A percentile compares a stretch with the other conserved stretches of the same genome.
phyloP scores from a whole-genome alignment of 805 yeast species.

The Sporopachydermia quercuum region DNA sequence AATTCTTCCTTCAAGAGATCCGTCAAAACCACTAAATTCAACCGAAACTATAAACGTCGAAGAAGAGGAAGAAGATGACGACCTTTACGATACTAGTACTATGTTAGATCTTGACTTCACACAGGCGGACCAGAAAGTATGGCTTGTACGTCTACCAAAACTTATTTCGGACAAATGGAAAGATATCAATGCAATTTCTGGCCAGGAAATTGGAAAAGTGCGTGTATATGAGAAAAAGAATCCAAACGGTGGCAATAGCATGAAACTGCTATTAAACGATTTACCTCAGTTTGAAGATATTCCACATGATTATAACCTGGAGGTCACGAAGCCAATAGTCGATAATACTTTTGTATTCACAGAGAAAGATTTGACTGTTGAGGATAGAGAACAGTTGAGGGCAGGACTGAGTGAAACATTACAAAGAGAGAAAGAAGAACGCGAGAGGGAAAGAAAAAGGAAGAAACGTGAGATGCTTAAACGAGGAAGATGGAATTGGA shows the following conservation, averaged over 20 bases:
- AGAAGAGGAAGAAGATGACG: slow-evolving; percentile 22
- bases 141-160: slow-evolving; percentile 87
- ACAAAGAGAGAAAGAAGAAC: slow-evolving; percentile 21
- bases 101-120: slow-evolving; percentile 55
- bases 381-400: neutral
- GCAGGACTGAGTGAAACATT: slow-evolving; percentile 19
- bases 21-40: slow-evolving; percentile 4
- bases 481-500: slow-evolving; percentile 7
- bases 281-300: slow-evolving; percentile 34
- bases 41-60: slow-evolving; percentile 5
- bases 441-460: slow-evolving; percentile 17
- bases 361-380: slow-evolving; percentile 54
- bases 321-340: slow-evolving; percentile 64
- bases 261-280: slow-evolving; percentile 22
- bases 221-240: slow-evolving; percentile 45
- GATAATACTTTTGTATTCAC: slow-evolving; percentile 78
- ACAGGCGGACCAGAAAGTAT: slow-evolving; percentile 54
- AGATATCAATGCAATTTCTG: slow-evolving; percentile 42
- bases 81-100: slow-evolving; percentile 37
- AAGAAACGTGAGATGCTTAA: slow-evolving; percentile 20
- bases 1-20: slow-evolving; percentile 2
- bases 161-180: slow-evolving; percentile 76
- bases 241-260: slow-evolving; percentile 8
- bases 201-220: slow-evolving; percentile 65
- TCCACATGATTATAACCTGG: slow-evolving; percentile 76